phyloP scores from a whole-genome alignment of 495 filamentous ascomycete genomes.

The Penicillium taxi region DNA sequence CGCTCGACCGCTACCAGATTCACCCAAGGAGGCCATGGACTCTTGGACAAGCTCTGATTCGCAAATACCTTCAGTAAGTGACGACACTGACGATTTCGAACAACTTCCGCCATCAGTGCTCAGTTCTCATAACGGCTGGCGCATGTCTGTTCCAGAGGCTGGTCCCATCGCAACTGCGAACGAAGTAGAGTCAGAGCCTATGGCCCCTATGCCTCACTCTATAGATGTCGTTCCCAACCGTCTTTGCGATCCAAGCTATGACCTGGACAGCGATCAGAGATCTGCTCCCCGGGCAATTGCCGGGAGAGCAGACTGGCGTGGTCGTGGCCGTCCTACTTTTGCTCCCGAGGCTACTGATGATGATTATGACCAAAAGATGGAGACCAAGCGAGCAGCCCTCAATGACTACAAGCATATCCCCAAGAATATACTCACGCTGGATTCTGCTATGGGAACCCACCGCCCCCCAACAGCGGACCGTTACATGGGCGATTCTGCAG shows the following conservation, averaged over 20 bases:
- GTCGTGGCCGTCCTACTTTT: slow-evolving; percentile 19
- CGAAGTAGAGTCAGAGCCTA: slow-evolving; percentile 21
- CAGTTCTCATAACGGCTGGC: slow-evolving; percentile 35
- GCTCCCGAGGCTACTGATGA: slow-evolving; percentile 28
- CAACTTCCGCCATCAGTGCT: slow-evolving; percentile 40
- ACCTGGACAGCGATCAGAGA: slow-evolving; percentile 29
- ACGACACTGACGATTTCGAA: slow-evolving; percentile 30
- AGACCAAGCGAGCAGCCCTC: slow-evolving; percentile 38
- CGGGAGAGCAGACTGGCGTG: slow-evolving; percentile 36
- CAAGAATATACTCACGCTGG: slow-evolving; percentile 39
- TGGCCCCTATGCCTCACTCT: slow-evolving; percentile 16
- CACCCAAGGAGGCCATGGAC: slow-evolving; percentile 19
- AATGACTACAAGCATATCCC: slow-evolving; percentile 38
- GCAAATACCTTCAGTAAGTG: slow-evolving; percentile 25
- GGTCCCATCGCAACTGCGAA: slow-evolving; percentile 14
- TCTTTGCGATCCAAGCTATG: slow-evolving; percentile 17
- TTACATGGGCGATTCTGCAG: slow-evolving; percentile 65
- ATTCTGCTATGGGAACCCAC: slow-evolving; percentile 25
- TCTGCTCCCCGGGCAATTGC: slow-evolving; percentile 41
- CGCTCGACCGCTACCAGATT: slow-evolving; percentile 56
- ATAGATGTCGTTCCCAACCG: slow-evolving; percentile 15
- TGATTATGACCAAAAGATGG: slow-evolving; percentile 37
- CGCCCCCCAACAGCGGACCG: slow-evolving; percentile 31
- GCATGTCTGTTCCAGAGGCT: slow-evolving; percentile 24
- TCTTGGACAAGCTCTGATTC: slow-evolving; percentile 27